Base-by-base conservation (phyloP, 495 filamentous ascomycete genomes). In the Rostrohypoxylon terebratum region DNA sequence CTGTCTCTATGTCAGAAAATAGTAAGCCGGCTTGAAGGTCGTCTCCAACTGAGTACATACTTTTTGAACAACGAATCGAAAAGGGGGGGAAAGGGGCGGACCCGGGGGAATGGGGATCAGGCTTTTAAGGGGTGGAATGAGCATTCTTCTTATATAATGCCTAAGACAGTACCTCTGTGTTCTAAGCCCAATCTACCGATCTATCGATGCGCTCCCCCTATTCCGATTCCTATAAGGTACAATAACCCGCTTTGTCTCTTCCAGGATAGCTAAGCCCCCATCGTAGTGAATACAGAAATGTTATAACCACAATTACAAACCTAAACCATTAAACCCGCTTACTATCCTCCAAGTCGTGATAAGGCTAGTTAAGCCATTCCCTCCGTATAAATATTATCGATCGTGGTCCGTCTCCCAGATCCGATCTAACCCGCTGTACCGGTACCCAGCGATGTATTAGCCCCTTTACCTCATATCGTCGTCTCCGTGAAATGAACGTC, bases 1-100 rank as follows among this genome's bases (percentile, higher is more conserved):
- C n/a, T 25, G 7, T 7, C 8, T 71, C 47, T 66, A 71, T 28
- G 42, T 71, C 55, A 66, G 57, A 50, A 71, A 48, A 13, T 38
- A 9, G 34, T 10, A 38, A 47, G 23, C 31, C 11, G 38, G 14
- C 50, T 33, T 8, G 3, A 28, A 4, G 28, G 28, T 28, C 28
- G 28, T 28, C 28, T 3, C 28, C 28, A 10, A 11, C 28, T n/a
- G 6, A 11, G 18, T 7, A 23, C n/a, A 4, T 4, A 9, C 1
- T 14, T 8, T n/a, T 25, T 16, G 5, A 42, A 59, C 31, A 4
- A 44, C 9, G 4, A 44, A 53, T 9, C 6, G 13, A 14, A 4
- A n/a, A 42, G 16, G 16, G 42, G n/a, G n/a, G n/a, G n/a, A n/a
- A n/a, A n/a, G n/a, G n/a, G n/a, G n/a, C n/a, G n/a, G n/a, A n/a